phyloP scores from a whole-genome alignment of 2,329 filamentous ascomycete species.

The Juglanconis sp. region DNA sequence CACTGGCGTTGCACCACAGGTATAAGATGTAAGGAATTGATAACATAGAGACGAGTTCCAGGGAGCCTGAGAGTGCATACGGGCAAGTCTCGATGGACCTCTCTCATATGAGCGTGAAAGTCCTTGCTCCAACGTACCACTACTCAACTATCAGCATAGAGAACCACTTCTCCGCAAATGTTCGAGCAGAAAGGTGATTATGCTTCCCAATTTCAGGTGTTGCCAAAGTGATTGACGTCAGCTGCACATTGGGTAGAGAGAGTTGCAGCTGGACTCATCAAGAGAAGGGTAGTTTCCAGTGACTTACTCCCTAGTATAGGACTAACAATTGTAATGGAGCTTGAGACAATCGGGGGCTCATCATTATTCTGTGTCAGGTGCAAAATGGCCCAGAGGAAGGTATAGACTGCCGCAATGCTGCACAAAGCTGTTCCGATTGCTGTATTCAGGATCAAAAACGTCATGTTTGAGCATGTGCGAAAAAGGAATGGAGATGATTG shows the following conservation, averaged over 20 bases:
- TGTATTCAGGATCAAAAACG: neutral
- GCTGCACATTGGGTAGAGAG: too few relatives aligned
- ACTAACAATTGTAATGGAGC: neutral
- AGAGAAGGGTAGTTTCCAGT: neutral
- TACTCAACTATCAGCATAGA: neutral
- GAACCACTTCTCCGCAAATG: too few relatives aligned
- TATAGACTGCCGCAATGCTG: neutral
- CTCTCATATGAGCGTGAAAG: conserved; percentile 4
- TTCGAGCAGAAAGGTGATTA: too few relatives aligned
- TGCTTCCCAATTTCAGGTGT: too few relatives aligned
- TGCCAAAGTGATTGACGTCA: too few relatives aligned
- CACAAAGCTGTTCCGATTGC: neutral
- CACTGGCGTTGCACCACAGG: conserved; percentile 31
- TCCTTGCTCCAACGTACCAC: conserved; percentile 10
- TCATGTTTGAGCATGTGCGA: too few relatives aligned
- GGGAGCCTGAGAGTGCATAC: conserved; percentile 5
- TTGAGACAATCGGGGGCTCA: conserved; percentile 3
- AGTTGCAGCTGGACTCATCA: too few relatives aligned
- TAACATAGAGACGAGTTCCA: neutral
- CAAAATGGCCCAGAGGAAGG: neutral
- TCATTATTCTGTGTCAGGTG: neutral
- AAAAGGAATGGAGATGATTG: too few relatives aligned
- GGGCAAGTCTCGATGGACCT: neutral
- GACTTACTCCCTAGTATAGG: conserved; percentile 6
- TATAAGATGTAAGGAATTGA: conserved; percentile 43